Base-by-base conservation (phyloP, 192 early-diverging fungal species). In the Tieghemiomyces parasiticus region DNA sequence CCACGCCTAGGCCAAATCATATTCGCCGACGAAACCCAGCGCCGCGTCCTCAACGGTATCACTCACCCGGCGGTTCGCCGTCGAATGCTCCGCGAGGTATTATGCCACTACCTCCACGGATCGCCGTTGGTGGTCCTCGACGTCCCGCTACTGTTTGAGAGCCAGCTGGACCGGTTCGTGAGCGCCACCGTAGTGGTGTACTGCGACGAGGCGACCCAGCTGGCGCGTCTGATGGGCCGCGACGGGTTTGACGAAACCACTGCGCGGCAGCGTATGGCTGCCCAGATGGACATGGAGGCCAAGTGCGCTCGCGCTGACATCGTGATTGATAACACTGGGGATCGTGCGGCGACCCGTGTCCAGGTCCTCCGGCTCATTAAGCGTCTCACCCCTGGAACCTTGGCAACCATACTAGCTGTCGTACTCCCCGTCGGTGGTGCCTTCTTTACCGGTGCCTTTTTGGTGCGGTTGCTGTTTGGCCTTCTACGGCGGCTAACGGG, bases 131-230 rank as follows among this genome's bases (percentile, higher is more conserved):
- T 87, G 13, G 75, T 99, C 1, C 73, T 97, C 45, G 95, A 99
- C 67, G 89, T 88, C 0, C 95, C 95, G n/a, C 69, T 99, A 47
- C 74, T 99, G 58, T 83, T 91, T 52, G 95, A 99, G 64, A 78
- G 84, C 19, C 81, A 86, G 16, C 64, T 95, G 59, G 74, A 89
- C 63, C 72, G 72, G 46, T 81, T 83, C 60, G 82, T 94, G 29
- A 79, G 78, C 38, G 64, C 71, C 4, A 81, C 81, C 9, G 71
- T 88, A 26, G 93, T 97, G 1, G 83, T 97, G 2, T 91, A 85
- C 59, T 86, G 85, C 86, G 90, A 72, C 0, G 74, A 75, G 26
- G 66, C 79, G 33, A 65, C 81, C 32, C 95, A 99, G 69, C 67
- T 87, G 29, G 65, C 62, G 22, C 79, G 95, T 28, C 73, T 99